These are phyloP conservation scores for Phytophthora sp. DNA, from an alignment of 352 stramenopile genomes.

Conservation along the genomic window DNA sequence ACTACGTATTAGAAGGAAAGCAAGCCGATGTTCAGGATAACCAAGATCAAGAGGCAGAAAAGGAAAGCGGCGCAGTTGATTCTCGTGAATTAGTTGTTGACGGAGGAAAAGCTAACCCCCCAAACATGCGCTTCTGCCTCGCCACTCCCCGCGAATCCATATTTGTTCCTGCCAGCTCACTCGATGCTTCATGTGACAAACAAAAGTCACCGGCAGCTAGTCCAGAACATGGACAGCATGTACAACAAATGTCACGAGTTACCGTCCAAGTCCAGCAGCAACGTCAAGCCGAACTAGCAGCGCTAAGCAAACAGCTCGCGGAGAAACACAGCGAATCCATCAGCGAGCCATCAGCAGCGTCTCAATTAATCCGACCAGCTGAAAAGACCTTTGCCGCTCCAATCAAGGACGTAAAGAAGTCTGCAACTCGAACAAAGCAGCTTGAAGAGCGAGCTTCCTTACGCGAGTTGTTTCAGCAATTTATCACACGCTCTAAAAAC, in stretches of 20 bases:
- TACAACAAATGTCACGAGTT: conserved; percentile 22
- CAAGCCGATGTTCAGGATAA: not conserved
- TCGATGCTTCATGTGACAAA: conserved; percentile 4
- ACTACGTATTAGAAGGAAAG: not conserved
- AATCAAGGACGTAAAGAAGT: conserved; percentile 11
- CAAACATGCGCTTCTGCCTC: conserved; percentile 30
- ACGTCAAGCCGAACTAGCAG: conserved; percentile 46
- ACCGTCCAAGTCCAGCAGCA: conserved; percentile 50
- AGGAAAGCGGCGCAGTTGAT: not conserved
- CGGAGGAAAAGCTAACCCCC: conserved; percentile 10
- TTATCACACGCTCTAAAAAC: conserved; percentile 20
- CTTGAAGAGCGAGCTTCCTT: conserved; percentile 26
- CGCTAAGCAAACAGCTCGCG: conserved; percentile 24
- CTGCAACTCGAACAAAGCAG: conserved; percentile 13
- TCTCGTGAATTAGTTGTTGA: conserved; percentile 4
- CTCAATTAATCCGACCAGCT: conserved; percentile 8
- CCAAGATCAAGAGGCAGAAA: conserved; percentile 9
- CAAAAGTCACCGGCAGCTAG: not conserved
- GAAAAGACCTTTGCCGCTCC: conserved; percentile 16
- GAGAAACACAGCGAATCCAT: conserved; percentile 10
- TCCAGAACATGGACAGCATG: conserved; percentile 9
- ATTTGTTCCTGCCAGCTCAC: conserved; percentile 36
- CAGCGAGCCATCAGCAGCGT: not conserved
- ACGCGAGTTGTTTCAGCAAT: conserved; percentile 31
- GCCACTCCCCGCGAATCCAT: conserved; percentile 59